These are phyloP conservation scores for Aspergillus eucalypticola DNA, from an alignment of 2,329 filamentous ascomycete species.

Conservation along the genomic window DNA sequence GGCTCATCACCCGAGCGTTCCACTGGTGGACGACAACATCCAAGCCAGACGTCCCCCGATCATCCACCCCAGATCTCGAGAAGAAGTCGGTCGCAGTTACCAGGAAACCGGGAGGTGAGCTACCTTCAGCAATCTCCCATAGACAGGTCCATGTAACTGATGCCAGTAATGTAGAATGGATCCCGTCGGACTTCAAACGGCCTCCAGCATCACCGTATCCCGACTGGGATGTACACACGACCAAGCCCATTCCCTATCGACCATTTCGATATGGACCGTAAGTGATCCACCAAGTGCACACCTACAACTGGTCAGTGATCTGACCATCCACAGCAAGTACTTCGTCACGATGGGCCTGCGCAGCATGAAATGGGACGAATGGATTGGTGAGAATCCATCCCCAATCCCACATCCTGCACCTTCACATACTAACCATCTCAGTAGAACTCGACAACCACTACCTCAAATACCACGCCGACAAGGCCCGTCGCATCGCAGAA, in stretches of 20 bases:
- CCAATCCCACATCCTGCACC: conserved; percentile 1
- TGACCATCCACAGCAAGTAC: conserved; percentile 54
- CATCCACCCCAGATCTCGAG: conserved; percentile 47
- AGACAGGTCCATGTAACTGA: neutral
- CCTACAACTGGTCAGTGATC: neutral
- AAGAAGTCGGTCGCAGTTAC: conserved; percentile 25
- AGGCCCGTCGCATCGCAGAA: conserved; percentile 66
- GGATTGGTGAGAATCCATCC: conserved; percentile 57
- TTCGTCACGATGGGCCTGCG: conserved; percentile 76
- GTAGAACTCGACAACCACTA: conserved; percentile 78
- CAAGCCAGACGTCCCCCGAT: conserved; percentile 13
- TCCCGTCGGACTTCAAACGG: conserved; percentile 58
- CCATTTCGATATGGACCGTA: conserved; percentile 74
- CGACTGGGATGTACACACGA: conserved; percentile 67
- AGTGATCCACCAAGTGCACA: conserved; percentile 21
- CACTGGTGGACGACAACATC: conserved; percentile 28
- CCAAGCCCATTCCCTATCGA: conserved; percentile 73
- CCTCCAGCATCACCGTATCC: conserved; percentile 64
- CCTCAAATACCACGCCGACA: conserved; percentile 70
- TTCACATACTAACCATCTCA: neutral
- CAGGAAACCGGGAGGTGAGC: conserved; percentile 51
- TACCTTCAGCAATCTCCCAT: too few relatives aligned
- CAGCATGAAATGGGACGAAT: conserved; percentile 68
- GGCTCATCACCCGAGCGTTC: conserved; percentile 23
- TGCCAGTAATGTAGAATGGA: conserved; percentile 51